Conservation (phyloP, 176 grass and related monocot species). For the Miscanthus lutarioriparius region DNA sequence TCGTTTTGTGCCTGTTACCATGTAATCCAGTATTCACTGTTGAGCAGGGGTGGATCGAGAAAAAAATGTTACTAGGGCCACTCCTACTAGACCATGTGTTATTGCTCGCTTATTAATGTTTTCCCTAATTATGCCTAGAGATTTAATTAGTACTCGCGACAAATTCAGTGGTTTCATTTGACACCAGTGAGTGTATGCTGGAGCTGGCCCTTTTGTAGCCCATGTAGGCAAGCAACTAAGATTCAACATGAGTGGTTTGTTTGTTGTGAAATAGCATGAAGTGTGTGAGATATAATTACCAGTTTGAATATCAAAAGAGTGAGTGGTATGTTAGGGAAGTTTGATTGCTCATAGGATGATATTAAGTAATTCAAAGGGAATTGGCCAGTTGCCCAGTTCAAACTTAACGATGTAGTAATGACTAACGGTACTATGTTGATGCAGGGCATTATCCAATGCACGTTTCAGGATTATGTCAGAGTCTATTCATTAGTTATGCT, state of each 20-base stretch:
- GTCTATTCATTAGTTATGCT: neutral
- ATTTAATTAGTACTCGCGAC: neutral
- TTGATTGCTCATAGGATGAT: slow-evolving; percentile 6
- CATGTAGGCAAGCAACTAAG: neutral
- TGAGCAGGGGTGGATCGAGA: neutral
- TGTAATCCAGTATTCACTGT: neutral
- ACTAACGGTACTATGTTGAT: neutral
- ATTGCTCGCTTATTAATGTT: neutral
- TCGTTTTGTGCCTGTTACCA: neutral
- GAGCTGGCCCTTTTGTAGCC: neutral
- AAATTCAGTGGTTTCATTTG: neutral
- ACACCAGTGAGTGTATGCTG: neutral
- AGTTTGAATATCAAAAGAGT: neutral
- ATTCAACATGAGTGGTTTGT: neutral
- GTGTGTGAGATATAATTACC: neutral
- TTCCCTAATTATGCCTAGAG: neutral
- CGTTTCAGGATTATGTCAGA: neutral
- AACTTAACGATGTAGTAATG: neutral
- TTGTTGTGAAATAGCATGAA: slow-evolving; percentile 18
- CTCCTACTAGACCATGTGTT: neutral
- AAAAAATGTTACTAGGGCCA: neutral
- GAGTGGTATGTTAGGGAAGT: neutral
- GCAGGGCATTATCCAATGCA: neutral
- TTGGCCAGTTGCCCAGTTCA: neutral
- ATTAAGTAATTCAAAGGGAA: neutral